Evolutionary conservation across 1,284 basidiomycete species (phyloP).

Genomic region (Naganishia cerealis): DNA sequence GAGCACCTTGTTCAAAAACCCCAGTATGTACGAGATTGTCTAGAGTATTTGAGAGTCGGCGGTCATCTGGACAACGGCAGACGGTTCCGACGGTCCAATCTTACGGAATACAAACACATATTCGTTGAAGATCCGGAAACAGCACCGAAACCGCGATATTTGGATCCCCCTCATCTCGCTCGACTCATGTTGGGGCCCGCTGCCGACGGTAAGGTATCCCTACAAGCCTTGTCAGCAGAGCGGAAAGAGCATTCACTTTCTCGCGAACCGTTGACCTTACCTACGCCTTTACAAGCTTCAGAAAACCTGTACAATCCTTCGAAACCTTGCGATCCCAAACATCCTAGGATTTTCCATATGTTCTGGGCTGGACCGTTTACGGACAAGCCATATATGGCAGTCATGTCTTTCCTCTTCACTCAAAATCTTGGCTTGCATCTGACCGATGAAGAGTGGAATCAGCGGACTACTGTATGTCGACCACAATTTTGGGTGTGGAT

Average conservation of each 20-base stretch:
- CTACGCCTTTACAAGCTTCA: constrained; percentile 44
- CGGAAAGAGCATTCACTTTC: constrained; percentile 36
- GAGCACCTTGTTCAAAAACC: constrained; percentile 17
- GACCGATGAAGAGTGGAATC: constrained; percentile 32
- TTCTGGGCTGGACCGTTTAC: constrained; percentile 82
- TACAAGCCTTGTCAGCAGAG: constrained; percentile 11
- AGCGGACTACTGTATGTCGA: constrained; percentile 60
- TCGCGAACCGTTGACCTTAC: constrained; percentile 44
- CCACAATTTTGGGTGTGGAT: constrained; percentile 87
- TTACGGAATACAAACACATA: constrained; percentile 66
- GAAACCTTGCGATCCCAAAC: constrained; percentile 66
- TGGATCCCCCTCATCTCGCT: constrained; percentile 30
- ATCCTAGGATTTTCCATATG: constrained; percentile 76
- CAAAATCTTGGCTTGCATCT: constrained; percentile 69
- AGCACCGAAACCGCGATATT: constrained; percentile 21
- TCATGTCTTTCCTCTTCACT: constrained; percentile 75
- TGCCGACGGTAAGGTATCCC: constrained; percentile 11
- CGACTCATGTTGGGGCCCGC: constrained; percentile 32
- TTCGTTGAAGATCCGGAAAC: constrained; percentile 60
- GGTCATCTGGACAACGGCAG: constrained; percentile 65
- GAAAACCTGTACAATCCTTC: constrained; percentile 45
- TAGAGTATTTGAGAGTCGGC: constrained; percentile 69
- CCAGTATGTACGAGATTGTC: constrained; percentile 73
- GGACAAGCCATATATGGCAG: constrained; percentile 76
- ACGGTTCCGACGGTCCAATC: constrained; percentile 62